These are phyloP conservation scores for Gremmenia infestans DNA, from an alignment of 2,329 filamentous ascomycete genomes.

Conservation along the genomic window DNA sequence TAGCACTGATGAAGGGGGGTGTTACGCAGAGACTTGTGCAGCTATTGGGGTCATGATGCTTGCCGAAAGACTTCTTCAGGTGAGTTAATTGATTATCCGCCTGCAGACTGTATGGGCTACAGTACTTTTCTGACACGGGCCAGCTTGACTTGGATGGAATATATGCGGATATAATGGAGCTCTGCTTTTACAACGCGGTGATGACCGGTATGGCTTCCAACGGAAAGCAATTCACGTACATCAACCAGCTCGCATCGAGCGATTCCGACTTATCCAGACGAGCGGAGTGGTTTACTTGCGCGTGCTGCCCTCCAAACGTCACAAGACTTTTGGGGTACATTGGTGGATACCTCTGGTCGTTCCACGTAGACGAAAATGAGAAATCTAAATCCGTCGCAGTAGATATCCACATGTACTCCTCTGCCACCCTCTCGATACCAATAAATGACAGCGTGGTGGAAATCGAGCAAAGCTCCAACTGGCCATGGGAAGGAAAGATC, in stretches of 20 bases:
- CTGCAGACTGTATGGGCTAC: neutral
- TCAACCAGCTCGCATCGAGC: constrained; percentile 54
- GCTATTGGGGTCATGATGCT: constrained; percentile 57
- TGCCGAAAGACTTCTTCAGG: constrained; percentile 49
- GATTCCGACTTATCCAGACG: constrained; percentile 44
- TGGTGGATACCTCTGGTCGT: constrained; percentile 52
- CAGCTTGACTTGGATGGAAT: constrained; percentile 45
- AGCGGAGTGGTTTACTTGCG: constrained; percentile 53
- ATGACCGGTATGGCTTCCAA: constrained; percentile 52
- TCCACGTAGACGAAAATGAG: constrained; percentile 27
- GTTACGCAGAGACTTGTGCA: constrained; percentile 58
- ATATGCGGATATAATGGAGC: constrained; percentile 55
- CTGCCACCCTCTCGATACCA: constrained; percentile 40
- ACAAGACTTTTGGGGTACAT: constrained; percentile 50
- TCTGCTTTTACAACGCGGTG: constrained; percentile 56
- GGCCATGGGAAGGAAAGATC: constrained; percentile 52
- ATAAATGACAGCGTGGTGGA: constrained; percentile 33
- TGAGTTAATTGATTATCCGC: constrained; percentile 15
- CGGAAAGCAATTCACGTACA: constrained; percentile 55
- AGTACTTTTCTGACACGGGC: neutral
- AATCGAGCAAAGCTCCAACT: constrained; percentile 48
- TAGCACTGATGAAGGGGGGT: constrained; percentile 55
- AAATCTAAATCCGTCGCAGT: constrained; percentile 37
- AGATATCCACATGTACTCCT: constrained; percentile 53
- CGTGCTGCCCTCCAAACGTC: constrained; percentile 58